Conservation (phyloP, 768 basidiomycete genomes). For the Dioszegia aurantiaca region DNA sequence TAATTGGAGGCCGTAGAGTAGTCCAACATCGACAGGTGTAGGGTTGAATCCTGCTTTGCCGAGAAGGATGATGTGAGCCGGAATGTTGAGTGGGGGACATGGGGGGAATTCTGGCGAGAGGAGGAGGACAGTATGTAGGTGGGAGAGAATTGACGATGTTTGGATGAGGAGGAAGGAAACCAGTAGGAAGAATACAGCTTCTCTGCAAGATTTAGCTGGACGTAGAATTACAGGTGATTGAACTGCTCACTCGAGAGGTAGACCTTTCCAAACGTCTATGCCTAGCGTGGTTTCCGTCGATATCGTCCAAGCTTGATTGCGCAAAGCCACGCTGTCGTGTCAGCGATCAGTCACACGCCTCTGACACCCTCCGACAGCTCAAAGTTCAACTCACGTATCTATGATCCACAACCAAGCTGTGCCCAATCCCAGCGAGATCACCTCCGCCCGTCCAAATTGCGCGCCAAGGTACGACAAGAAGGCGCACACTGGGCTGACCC, state of each 20-base stretch:
- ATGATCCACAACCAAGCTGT: slow-evolving; percentile 37
- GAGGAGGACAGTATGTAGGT: slow-evolving; percentile 63
- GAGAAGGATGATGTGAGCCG: slow-evolving; percentile 40
- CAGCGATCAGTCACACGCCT: not conserved
- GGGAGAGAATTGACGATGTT: slow-evolving; percentile 40
- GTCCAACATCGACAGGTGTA: slow-evolving; percentile 25
- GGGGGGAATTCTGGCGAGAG: slow-evolving; percentile 60
- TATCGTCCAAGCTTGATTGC: slow-evolving; percentile 44
- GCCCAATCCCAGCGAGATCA: slow-evolving; percentile 20
- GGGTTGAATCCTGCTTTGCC: slow-evolving; percentile 36
- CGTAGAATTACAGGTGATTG: not conserved
- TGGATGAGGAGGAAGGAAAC: slow-evolving; percentile 44
- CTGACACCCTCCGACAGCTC: not conserved
- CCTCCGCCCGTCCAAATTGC: slow-evolving; percentile 17
- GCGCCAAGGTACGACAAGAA: slow-evolving; percentile 43
- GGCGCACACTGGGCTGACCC: slow-evolving; percentile 47
- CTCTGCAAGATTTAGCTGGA: slow-evolving; percentile 26
- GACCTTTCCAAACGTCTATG: slow-evolving; percentile 34
- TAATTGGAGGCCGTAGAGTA: slow-evolving; percentile 25
- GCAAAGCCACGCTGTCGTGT: slow-evolving; percentile 35
- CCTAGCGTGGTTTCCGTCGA: slow-evolving; percentile 31
- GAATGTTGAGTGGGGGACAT: slow-evolving; percentile 40
- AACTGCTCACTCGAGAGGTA: slow-evolving; percentile 49
- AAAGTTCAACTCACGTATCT: slow-evolving; percentile 41
- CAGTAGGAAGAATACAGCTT: slow-evolving; percentile 48